Percentiles rank a stretch among this genome's conserved stretches.
Evolutionary conservation across 2,329 filamentous ascomycete species (phyloP).

Genomic region (Fusarium udum): DNA sequence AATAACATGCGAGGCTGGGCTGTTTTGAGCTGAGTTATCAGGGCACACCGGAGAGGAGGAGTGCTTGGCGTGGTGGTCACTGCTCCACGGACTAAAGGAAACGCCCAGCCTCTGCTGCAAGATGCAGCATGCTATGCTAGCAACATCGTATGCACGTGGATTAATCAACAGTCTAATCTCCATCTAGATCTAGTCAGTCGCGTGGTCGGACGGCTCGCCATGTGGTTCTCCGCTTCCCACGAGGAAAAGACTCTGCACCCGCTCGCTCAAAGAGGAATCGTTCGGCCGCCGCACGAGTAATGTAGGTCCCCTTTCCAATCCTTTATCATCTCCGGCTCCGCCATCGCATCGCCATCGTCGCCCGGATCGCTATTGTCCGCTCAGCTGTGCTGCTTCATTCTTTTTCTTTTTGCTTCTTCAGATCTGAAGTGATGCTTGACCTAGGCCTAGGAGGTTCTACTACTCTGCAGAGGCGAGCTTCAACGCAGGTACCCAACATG

Average conservation of each 20-base stretch:
- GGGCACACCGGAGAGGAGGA: background rate
- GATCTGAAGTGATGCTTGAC: conserved; percentile 11
- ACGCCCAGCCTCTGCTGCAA: background rate
- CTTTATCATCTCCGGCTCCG: conserved; percentile 25
- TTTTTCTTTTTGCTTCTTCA: background rate
- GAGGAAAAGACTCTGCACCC: background rate
- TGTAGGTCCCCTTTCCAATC: conserved; percentile 20
- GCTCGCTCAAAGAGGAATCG: conserved; percentile 13
- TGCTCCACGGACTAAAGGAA: conserved; percentile 7
- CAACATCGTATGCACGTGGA: conserved; percentile 11
- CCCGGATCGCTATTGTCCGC: background rate
- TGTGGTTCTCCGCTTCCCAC: conserved; percentile 29
- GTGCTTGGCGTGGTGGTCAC: background rate
- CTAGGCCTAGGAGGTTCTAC: conserved; percentile 1
- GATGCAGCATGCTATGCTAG: background rate
- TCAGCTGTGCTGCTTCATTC: background rate
- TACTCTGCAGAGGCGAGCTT: conserved; percentile 14
- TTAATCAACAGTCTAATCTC: conserved; percentile 11
- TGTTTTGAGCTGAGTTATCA: conserved; percentile 14
- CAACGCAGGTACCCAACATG: conserved; percentile 16
- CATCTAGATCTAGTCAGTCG: conserved; percentile 27
- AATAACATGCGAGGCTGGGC: conserved; percentile 1
- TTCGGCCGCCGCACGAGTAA: conserved; percentile 27
- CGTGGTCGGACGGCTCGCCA: conserved; percentile 23
- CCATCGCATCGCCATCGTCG: conserved; percentile 5